Percentiles rank a stretch among this genome's conserved stretches.
phyloP scores from a whole-genome alignment of 1,284 basidiomycete genomes.

The Amylostereum areolatum region DNA sequence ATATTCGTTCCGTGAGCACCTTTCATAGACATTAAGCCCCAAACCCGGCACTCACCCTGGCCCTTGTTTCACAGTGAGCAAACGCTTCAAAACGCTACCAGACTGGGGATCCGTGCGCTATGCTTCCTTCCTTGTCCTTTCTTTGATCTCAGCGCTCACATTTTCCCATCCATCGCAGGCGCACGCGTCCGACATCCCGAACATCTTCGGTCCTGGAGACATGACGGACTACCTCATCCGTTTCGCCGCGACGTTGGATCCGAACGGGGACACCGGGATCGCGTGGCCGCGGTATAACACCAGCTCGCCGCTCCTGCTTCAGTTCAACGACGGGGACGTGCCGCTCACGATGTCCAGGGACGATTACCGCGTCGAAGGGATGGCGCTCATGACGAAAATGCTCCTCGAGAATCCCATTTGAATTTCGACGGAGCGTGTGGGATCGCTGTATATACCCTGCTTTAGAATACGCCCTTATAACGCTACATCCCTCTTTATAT shows the following conservation, averaged over 20 bases:
- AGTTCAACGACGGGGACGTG: conserved; percentile 16
- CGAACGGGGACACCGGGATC: conserved; percentile 14
- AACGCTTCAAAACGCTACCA: conserved; percentile 1
- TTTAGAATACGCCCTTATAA: too few species aligned
- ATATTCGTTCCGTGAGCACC: conserved; percentile 2
- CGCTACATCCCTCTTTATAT: too few species aligned
- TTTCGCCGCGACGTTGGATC: conserved; percentile 20
- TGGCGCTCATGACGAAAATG: conserved; percentile 33
- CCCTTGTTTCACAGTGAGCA: neutral
- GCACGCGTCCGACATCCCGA: conserved; percentile 13
- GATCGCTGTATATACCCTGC: too few species aligned
- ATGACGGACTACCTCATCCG: conserved; percentile 18
- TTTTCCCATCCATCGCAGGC: neutral
- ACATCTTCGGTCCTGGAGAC: conserved; percentile 11
- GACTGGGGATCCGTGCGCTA: conserved; percentile 3
- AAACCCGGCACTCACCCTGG: too few species aligned
- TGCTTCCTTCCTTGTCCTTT: neutral
- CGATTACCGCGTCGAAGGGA: conserved; percentile 25
- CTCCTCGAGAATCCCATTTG: conserved; percentile 32
- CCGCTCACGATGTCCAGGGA: conserved; percentile 23
- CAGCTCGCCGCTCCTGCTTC: conserved; percentile 16
- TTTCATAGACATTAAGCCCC: too few species aligned
- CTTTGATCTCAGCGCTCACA: neutral
- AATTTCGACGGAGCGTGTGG: neutral
- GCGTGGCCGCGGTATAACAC: conserved; percentile 15